A percentile compares a stretch with the other conserved stretches of the same genome.
phyloP scores from a whole-genome alignment of 306 rosid genomes.

The Cyclanthera cordifolia region DNA sequence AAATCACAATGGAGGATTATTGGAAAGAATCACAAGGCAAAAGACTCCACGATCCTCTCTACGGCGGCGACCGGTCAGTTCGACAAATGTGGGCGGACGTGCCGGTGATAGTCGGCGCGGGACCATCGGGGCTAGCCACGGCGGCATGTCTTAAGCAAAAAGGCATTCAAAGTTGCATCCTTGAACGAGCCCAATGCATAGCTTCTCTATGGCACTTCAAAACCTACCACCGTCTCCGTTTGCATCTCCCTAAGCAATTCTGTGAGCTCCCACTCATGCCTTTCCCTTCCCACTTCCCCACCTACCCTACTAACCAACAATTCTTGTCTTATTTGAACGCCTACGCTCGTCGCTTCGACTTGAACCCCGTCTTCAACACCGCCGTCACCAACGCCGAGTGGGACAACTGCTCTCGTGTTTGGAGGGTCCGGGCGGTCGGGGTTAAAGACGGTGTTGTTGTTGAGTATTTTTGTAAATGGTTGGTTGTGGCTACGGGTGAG shows the following conservation, averaged over 20 bases:
- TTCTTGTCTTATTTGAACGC: slow-evolving; percentile 43
- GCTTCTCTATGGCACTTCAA: slow-evolving; percentile 81
- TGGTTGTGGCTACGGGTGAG: slow-evolving; percentile 86
- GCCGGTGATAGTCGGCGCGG: slow-evolving; percentile 84
- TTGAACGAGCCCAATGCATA: slow-evolving; percentile 61
- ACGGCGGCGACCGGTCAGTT: neutral
- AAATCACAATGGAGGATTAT: slow-evolving; percentile 47
- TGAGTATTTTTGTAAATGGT: slow-evolving; percentile 50
- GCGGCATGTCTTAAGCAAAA: slow-evolving; percentile 78
- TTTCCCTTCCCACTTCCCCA: slow-evolving; percentile 64
- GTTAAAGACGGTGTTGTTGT: slow-evolving; percentile 7
- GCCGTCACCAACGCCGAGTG: slow-evolving; percentile 45
- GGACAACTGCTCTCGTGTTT: slow-evolving; percentile 26
- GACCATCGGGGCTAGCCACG: slow-evolving; percentile 84
- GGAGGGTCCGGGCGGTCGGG: slow-evolving; percentile 42
- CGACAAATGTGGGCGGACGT: slow-evolving; percentile 29
- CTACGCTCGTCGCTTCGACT: slow-evolving; percentile 43
- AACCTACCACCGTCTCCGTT: slow-evolving; percentile 78
- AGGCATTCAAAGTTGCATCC: slow-evolving; percentile 52
- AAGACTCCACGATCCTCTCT: slow-evolving; percentile 35
- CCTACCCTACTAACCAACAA: slow-evolving; percentile 74
- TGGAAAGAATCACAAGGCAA: slow-evolving; percentile 66
- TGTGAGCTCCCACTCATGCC: slow-evolving; percentile 70
- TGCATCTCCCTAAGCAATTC: slow-evolving; percentile 86
- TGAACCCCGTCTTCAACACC: slow-evolving; percentile 40